Evolutionary conservation across 1,284 basidiomycete species (phyloP).

Genomic region (Marasmius sp.): DNA sequence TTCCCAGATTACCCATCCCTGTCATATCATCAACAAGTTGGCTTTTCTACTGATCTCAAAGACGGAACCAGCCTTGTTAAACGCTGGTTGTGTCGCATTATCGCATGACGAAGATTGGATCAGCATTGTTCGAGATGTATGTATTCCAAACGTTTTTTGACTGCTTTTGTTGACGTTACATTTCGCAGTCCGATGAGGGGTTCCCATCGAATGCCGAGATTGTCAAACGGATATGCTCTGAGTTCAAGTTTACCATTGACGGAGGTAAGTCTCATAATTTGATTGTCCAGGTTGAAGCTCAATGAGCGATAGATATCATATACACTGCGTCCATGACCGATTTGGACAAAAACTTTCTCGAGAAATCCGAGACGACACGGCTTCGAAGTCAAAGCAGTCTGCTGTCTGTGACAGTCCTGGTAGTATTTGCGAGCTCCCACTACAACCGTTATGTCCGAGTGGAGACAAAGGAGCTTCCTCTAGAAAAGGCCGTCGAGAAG

Average conservation of each 20-base stretch:
- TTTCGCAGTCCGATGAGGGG: neutral
- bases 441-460: constrained; percentile 55
- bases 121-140: constrained; percentile 5
- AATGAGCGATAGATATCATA: neutral
- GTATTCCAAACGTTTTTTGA: neutral
- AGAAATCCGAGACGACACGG: too few species aligned
- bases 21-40: constrained; percentile 12
- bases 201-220: constrained; percentile 5
- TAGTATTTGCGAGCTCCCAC: constrained; percentile 29
- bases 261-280: neutral
- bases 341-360: too few species aligned
- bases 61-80: neutral
- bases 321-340: neutral
- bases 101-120: constrained; percentile 14
- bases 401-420: too few species aligned
- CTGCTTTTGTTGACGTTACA: too few species aligned
- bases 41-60: constrained; percentile 3
- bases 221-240: constrained; percentile 4
- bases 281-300: neutral
- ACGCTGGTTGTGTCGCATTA: constrained; percentile 5
- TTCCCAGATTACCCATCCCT: constrained; percentile 1
- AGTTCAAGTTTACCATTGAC: constrained; percentile 8
- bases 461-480: constrained; percentile 39
- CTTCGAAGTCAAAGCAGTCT: too few species aligned
- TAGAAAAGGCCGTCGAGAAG: constrained; percentile 69